Percentiles rank a stretch among this genome's conserved stretches.
phyloP scores from a whole-genome alignment of 2,329 filamentous ascomycete genomes.

The Stachybotrys chlorohalonatus region DNA sequence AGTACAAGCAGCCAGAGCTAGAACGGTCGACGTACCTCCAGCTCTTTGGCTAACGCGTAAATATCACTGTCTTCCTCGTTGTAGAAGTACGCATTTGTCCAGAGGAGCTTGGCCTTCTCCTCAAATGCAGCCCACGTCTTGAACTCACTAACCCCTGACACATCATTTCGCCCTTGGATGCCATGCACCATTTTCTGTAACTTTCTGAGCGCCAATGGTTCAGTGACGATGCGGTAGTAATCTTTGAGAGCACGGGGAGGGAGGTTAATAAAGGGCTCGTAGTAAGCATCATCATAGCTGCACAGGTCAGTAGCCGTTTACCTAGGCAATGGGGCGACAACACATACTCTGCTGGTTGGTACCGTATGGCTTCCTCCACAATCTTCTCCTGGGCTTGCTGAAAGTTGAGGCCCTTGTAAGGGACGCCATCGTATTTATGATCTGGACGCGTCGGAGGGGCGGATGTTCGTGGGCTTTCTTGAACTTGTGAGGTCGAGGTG shows the following conservation, averaged over 20 bases:
- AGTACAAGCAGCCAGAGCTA: constrained; percentile 1
- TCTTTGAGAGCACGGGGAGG: constrained; percentile 69
- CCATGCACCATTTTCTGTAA: constrained; percentile 72
- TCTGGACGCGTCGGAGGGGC: constrained; percentile 35
- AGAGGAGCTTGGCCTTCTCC: constrained; percentile 70
- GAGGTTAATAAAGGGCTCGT: constrained; percentile 67
- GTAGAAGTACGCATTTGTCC: constrained; percentile 81
- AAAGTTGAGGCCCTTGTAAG: constrained; percentile 66
- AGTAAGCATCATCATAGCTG: constrained; percentile 61
- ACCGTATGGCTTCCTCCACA: constrained; percentile 63
- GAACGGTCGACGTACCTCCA: constrained; percentile 52
- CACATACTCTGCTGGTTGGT: constrained; percentile 54
- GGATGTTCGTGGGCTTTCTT: constrained; percentile 24
- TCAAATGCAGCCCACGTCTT: constrained; percentile 78
- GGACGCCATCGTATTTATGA: constrained; percentile 43
- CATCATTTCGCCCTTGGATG: constrained; percentile 56
- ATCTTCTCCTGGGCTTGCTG: constrained; percentile 84
- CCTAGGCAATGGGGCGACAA: background rate
- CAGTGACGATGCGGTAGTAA: constrained; percentile 76
- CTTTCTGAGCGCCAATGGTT: constrained; percentile 69
- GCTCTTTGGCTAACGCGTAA: constrained; percentile 63
- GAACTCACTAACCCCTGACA: constrained; percentile 58
- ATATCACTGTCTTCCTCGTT: constrained; percentile 90
- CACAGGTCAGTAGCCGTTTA: constrained; percentile 9
- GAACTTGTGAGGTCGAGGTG: constrained; percentile 18